Conservation (phyloP, 169 alveolate genomes). For the Plasmodium malariae region DNA sequence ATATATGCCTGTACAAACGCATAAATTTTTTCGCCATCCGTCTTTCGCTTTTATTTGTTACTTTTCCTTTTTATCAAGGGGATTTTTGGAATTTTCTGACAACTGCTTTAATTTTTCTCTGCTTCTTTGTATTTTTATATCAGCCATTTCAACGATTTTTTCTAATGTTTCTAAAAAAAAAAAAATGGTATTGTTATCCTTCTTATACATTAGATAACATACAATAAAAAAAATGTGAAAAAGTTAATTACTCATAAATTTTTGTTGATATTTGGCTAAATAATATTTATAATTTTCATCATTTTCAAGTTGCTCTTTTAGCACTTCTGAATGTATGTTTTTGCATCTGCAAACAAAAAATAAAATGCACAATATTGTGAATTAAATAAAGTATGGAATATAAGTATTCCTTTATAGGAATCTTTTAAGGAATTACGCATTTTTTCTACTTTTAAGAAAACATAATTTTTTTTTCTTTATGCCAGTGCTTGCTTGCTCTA, state of each 20-base stretch:
- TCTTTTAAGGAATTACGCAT: too few relatives aligned
- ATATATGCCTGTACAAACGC: neutral
- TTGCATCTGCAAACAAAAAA: conserved; percentile 38
- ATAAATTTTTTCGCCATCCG: neutral
- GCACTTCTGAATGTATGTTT: conserved; percentile 63
- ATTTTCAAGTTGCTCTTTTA: conserved; percentile 60
- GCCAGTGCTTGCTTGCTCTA: conserved; percentile 29
- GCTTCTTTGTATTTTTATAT: conserved; percentile 49
- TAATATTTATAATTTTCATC: conserved; percentile 69
- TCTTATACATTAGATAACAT: neutral
- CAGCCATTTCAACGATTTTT: conserved; percentile 43
- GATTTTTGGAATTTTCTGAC: conserved; percentile 71
- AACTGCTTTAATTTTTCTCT: conserved; percentile 68
- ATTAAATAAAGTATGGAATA: neutral
- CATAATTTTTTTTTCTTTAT: too few relatives aligned
- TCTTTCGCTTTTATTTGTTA: too few relatives aligned
- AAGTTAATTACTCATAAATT: conserved; percentile 73
- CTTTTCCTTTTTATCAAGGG: conserved; percentile 77
- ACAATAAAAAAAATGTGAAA: neutral
- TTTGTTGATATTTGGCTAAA: conserved; percentile 59
- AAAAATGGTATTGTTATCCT: too few relatives aligned
- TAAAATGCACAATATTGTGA: neutral
- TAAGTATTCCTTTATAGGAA: neutral
- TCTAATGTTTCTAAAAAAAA: conserved; percentile 39
- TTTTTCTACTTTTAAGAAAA: too few relatives aligned